Evolutionary conservation across 225 moss, liverwort and hornwort genomes (phyloP).

Genomic region (Sphagnum tenellum): DNA sequence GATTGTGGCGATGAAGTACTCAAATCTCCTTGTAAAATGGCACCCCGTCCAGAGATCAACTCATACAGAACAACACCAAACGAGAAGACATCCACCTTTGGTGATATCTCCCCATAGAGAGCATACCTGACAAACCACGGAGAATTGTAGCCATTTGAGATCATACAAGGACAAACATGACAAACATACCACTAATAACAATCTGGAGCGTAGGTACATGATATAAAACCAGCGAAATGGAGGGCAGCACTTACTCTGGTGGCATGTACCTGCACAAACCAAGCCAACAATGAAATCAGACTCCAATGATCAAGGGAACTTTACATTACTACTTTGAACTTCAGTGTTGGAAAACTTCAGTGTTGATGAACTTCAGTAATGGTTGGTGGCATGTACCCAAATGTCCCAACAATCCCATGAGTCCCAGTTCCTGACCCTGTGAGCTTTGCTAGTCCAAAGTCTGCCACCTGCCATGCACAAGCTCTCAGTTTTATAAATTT

Average conservation of each 20-base stretch:
- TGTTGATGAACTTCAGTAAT: not conserved
- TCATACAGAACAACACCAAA: conserved; percentile 9
- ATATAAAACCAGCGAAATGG: too few species aligned
- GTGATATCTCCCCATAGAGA: conserved; percentile 6
- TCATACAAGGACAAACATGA: too few species aligned
- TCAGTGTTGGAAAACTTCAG: not conserved
- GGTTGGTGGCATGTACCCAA: conserved; percentile 9
- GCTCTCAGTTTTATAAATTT: not conserved
- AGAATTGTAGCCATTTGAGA: not conserved
- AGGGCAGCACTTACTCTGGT: too few species aligned
- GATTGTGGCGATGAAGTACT: not conserved
- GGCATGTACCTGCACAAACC: not conserved
- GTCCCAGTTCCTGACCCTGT: conserved; percentile 3
- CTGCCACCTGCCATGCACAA: conserved; percentile 8
- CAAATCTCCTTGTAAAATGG: not conserved
- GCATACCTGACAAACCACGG: conserved; percentile 3
- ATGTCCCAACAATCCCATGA: conserved; percentile 9
- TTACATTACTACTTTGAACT: not conserved
- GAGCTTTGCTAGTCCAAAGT: conserved; percentile 9
- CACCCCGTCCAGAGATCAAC: conserved; percentile 4
- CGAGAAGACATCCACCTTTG: conserved; percentile 8
- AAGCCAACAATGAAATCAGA: not conserved
- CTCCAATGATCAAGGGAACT: too few species aligned
- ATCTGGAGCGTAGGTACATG: too few species aligned
- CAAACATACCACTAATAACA: too few species aligned